Conservation (phyloP, 306 rosid genomes). For the Lathyrus aphaca region DNA sequence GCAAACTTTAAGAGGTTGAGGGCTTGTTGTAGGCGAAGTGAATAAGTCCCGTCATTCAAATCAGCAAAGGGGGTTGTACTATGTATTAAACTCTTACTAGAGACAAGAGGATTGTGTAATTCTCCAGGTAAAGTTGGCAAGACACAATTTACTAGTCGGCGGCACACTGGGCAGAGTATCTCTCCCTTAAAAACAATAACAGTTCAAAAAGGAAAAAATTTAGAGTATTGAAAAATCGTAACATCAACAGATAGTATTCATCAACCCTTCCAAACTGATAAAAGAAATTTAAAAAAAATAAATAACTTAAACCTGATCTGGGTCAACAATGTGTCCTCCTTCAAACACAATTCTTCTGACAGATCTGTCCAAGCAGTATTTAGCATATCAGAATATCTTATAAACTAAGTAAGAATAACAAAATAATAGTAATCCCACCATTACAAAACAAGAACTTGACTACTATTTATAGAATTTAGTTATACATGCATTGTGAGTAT, state of each 20-base stretch:
- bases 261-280: constrained; percentile 12
- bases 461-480: constrained; percentile 2
- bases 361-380: constrained; percentile 57
- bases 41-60: constrained; percentile 44
- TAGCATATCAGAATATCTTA: constrained; percentile 26
- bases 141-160: constrained; percentile 91
- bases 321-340: constrained; percentile 98
- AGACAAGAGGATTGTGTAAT: constrained; percentile 49
- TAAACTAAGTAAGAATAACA: constrained; percentile 14
- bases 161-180: constrained; percentile 95
- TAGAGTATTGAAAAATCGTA: constrained; percentile 14
- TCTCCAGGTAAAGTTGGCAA: constrained; percentile 73
- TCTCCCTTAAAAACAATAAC: constrained; percentile 67
- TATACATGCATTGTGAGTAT: background rate
- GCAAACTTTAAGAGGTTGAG: constrained; percentile 72
- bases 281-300: background rate
- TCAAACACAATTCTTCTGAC: constrained; percentile 90
- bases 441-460: background rate
- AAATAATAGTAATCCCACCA: constrained; percentile 7
- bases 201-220: constrained; percentile 13
- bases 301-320: constrained; percentile 69
- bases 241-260: constrained; percentile 26
- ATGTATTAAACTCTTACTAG: constrained; percentile 45
- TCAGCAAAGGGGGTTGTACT: constrained; percentile 41
- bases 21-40: constrained; percentile 63